Percentiles rank a stretch among this genome's conserved stretches.
Evolutionary conservation across 148 eudicot species (phyloP).

Genomic region (Silene latifolia): DNA sequence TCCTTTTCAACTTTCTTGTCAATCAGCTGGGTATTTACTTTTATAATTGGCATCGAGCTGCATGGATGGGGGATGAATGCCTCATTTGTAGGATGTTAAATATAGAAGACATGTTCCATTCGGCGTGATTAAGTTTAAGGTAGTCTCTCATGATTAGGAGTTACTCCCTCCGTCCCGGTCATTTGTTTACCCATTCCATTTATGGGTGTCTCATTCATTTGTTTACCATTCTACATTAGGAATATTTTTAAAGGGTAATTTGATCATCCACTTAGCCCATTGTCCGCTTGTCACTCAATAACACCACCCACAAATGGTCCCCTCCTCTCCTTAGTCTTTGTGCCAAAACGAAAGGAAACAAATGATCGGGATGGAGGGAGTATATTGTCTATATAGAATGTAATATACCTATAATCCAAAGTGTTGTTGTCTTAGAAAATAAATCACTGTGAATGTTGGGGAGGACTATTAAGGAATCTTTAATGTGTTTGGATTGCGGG

Average conservation of each 20-base stretch:
- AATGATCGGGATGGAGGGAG: too few species aligned
- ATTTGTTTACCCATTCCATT: too few species aligned
- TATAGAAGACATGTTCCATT: neutral
- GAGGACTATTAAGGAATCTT: neutral
- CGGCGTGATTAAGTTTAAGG: neutral
- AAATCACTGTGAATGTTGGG: neutral
- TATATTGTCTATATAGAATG: neutral
- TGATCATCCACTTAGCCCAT: too few species aligned
- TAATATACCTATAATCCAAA: too few species aligned
- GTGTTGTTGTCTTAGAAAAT: neutral
- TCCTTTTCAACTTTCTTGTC: neutral
- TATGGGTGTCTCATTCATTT: too few species aligned
- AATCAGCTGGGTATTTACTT: neutral
- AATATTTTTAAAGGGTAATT: too few species aligned
- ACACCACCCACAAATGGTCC: too few species aligned
- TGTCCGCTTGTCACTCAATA: too few species aligned
- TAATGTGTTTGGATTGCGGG: neutral
- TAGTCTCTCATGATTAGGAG: neutral
- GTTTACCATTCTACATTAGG: too few species aligned
- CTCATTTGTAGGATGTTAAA: neutral
- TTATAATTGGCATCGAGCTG: neutral
- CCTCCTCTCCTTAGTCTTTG: too few species aligned
- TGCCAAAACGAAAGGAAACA: too few species aligned
- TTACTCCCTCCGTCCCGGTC: neutral
- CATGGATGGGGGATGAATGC: neutral